Percentiles rank a stretch among this genome's conserved stretches.
Evolutionary conservation across 345 rosid genomes (phyloP).

Genomic region (Rubroshorea leprosula): DNA sequence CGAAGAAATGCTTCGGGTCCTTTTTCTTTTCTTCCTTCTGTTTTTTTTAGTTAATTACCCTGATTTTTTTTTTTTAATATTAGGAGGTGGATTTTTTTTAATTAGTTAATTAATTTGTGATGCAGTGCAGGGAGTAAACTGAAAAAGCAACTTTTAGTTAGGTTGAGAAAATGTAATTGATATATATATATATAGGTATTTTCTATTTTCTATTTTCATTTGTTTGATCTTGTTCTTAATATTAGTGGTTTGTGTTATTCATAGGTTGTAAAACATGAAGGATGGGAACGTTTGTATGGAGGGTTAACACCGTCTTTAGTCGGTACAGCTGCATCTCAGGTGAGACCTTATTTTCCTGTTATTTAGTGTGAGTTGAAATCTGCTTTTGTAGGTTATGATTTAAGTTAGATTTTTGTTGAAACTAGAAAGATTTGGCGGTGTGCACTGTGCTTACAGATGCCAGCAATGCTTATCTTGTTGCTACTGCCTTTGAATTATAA

Average conservation of each 20-base stretch:
- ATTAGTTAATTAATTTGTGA: not conserved
- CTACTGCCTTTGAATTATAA: not conserved
- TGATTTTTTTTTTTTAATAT: no score
- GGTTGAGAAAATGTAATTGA: not conserved
- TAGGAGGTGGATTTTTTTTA: no score
- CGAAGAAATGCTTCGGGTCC: slow-evolving; percentile 77
- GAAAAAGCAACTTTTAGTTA: slow-evolving; percentile 4
- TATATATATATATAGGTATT: no score
- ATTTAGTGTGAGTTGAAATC: no score
- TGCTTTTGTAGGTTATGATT: not conserved
- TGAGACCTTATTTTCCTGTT: slow-evolving; percentile 17
- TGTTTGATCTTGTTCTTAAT: no score
- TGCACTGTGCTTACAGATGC: no score
- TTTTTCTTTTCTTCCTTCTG: not conserved
- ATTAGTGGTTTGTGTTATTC: not conserved
- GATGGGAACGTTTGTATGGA: slow-evolving; percentile 90
- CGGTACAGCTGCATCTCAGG: slow-evolving; percentile 98
- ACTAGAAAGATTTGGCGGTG: no score
- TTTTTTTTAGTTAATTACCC: not conserved
- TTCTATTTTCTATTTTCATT: no score
- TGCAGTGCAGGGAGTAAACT: not conserved
- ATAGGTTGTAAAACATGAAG: slow-evolving; percentile 88
- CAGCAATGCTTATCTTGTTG: not conserved
- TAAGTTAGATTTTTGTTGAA: no score
- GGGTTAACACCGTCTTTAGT: slow-evolving; percentile 79